phyloP scores from a whole-genome alignment of 2,329 filamentous ascomycete genomes.

The Aspergillus brunneoviolaceus region DNA sequence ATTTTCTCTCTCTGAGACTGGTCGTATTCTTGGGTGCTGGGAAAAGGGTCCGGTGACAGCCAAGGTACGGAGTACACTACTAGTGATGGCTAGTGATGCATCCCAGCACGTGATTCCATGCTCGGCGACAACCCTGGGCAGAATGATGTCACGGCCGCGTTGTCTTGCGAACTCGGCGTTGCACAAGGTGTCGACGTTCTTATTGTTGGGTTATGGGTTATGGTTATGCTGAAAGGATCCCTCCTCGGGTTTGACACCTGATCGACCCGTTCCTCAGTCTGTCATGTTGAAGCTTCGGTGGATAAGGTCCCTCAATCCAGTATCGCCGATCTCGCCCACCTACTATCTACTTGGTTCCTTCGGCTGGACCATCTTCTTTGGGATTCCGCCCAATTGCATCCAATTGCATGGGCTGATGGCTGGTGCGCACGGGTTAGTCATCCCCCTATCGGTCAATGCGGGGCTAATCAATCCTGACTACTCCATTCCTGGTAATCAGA shows the following conservation, averaged over 20 bases:
- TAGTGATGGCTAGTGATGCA: neutral
- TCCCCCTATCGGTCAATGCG: neutral
- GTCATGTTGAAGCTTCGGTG: neutral
- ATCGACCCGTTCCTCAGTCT: neutral
- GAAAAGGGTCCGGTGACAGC: neutral
- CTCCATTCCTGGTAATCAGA: no score
- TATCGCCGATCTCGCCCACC: neutral
- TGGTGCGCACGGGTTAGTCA: neutral
- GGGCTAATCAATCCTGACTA: neutral
- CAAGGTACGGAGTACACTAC: neutral
- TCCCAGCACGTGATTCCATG: neutral
- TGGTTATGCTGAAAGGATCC: no score
- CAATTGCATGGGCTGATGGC: neutral
- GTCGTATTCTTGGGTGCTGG: neutral
- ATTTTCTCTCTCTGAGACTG: neutral
- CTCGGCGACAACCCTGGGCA: neutral
- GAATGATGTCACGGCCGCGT: neutral
- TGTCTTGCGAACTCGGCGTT: neutral
- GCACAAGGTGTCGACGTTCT: no score
- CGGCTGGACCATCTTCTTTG: conserved; percentile 8
- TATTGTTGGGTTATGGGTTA: no score
- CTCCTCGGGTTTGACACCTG: neutral
- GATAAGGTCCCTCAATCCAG: neutral
- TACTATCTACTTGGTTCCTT: neutral
- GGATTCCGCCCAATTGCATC: neutral